Conservation (phyloP, 2,329 filamentous ascomycete species). For the Hypoxylon sp. region DNA sequence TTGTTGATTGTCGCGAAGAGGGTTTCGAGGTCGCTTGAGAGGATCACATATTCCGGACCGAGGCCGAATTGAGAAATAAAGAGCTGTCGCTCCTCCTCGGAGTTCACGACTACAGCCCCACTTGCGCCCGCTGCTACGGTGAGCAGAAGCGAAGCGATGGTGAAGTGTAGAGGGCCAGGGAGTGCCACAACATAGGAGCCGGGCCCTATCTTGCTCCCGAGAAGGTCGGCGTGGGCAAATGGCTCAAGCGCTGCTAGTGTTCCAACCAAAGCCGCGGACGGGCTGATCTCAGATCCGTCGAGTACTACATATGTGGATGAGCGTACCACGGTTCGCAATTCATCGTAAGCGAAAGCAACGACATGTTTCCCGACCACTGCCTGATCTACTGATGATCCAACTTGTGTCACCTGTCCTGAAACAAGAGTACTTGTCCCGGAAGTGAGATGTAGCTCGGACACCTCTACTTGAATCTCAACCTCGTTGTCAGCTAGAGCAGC, state of each 20-base stretch:
- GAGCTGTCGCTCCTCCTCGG: slow-evolving; percentile 12
- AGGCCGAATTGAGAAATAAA: slow-evolving; percentile 18
- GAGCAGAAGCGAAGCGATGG: slow-evolving; percentile 1
- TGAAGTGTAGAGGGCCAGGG: slow-evolving; percentile 9
- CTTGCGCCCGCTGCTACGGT: background rate
- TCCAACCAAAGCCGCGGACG: slow-evolving; percentile 1
- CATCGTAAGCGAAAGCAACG: slow-evolving; percentile 20
- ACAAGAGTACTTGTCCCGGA: background rate
- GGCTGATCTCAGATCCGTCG: slow-evolving; percentile 4
- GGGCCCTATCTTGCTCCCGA: slow-evolving; percentile 3
- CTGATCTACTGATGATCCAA: slow-evolving; percentile 10
- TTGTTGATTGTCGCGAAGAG: background rate
- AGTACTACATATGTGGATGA: slow-evolving; percentile 23
- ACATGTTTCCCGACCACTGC: slow-evolving; percentile 17
- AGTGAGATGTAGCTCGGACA: slow-evolving; percentile 14
- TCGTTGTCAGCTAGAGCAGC: slow-evolving; percentile 17
- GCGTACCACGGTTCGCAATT: slow-evolving; percentile 18
- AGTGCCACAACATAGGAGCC: slow-evolving; percentile 17
- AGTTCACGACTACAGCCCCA: background rate
- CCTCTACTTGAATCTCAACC: slow-evolving; percentile 25
- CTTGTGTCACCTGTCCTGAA: slow-evolving; percentile 12
- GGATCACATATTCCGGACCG: slow-evolving; percentile 14
- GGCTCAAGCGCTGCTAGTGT: slow-evolving; percentile 1
- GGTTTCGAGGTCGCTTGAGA: slow-evolving; percentile 14
- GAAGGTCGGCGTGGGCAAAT: background rate